Conservation (phyloP, 2,329 filamentous ascomycete genomes). For the Cordyceps fumosorosea region DNA sequence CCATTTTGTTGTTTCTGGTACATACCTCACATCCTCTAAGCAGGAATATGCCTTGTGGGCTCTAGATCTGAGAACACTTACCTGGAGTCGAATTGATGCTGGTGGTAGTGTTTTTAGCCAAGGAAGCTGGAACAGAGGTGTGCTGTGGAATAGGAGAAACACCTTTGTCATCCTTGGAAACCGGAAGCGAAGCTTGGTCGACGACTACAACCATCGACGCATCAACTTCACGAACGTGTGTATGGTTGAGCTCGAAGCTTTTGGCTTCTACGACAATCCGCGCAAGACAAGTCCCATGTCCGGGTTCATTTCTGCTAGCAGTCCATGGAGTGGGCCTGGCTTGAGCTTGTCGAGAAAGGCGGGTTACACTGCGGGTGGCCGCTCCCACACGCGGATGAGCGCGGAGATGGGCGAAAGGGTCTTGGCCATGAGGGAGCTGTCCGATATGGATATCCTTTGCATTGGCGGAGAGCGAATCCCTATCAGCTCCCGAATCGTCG, state of each 20-base stretch:
- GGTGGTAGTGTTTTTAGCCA: slow-evolving; percentile 91
- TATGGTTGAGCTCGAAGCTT: slow-evolving; percentile 93
- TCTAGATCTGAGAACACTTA: slow-evolving; percentile 77
- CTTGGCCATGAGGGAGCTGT: slow-evolving; percentile 71
- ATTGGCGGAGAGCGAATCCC: slow-evolving; percentile 87
- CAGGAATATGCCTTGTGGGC: slow-evolving; percentile 98
- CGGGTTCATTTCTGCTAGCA: slow-evolving; percentile 78
- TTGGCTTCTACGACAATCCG: slow-evolving; percentile 95
- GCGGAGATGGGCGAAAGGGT: slow-evolving; percentile 81
- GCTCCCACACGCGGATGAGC: slow-evolving; percentile 68
- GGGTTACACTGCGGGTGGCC: slow-evolving; percentile 64
- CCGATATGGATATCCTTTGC: slow-evolving; percentile 95
- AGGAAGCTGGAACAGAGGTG: slow-evolving; percentile 94
- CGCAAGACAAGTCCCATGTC: slow-evolving; percentile 71
- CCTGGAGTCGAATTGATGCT: slow-evolving; percentile 93
- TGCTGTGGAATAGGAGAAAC: slow-evolving; percentile 89
- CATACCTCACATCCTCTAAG: slow-evolving; percentile 94
- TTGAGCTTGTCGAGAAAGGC: slow-evolving; percentile 53
- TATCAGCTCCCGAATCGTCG: slow-evolving; percentile 84
- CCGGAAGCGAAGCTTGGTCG: slow-evolving; percentile 84
- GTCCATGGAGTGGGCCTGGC: slow-evolving; percentile 52
- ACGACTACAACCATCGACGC: slow-evolving; percentile 95
- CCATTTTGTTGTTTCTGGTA: slow-evolving; percentile 95
- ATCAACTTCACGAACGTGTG: slow-evolving; percentile 98
- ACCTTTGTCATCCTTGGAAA: slow-evolving; percentile 95